These are phyloP conservation scores for Paramyrothecium sp. DNA, from an alignment of 2,329 filamentous ascomycete genomes.

Conservation along the genomic window DNA sequence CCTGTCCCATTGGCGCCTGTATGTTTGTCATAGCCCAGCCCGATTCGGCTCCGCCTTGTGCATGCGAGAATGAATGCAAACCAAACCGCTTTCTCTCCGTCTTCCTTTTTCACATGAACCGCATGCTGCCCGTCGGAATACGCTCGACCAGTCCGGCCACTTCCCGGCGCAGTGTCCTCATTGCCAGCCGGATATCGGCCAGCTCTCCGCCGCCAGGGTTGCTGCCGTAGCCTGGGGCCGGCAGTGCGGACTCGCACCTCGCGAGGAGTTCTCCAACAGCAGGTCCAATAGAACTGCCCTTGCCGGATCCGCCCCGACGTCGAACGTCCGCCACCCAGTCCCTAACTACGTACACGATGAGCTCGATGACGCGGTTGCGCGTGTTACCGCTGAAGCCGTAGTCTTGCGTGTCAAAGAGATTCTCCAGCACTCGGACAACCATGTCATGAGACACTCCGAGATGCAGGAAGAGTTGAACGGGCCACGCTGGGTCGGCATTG, in stretches of 20 bases:
- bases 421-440: conserved; percentile 54
- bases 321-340: conserved; percentile 50
- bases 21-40: conserved; percentile 22
- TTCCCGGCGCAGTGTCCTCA: conserved; percentile 41
- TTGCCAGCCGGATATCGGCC: conserved; percentile 38
- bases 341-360: conserved; percentile 49
- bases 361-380: conserved; percentile 52
- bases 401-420: conserved; percentile 57
- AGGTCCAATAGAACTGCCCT: conserved; percentile 35
- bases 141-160: conserved; percentile 43
- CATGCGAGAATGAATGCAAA: no score
- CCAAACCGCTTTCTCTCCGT: no score
- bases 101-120: conserved; percentile 37
- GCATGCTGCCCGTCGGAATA: conserved; percentile 39
- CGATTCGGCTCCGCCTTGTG: no score
- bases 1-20: conserved; percentile 25
- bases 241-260: conserved; percentile 46
- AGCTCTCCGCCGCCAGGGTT: conserved; percentile 46
- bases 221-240: conserved; percentile 33
- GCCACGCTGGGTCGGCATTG: conserved; percentile 56
- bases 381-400: conserved; percentile 53
- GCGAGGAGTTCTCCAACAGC: conserved; percentile 50
- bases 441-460: conserved; percentile 57
- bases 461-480: conserved; percentile 53
- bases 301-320: conserved; percentile 40